Evolutionary conservation across 768 basidiomycete genomes (phyloP), one percentile per base, ranked within the genome.

Genomic region (Lyophyllum shimeji): DNA sequence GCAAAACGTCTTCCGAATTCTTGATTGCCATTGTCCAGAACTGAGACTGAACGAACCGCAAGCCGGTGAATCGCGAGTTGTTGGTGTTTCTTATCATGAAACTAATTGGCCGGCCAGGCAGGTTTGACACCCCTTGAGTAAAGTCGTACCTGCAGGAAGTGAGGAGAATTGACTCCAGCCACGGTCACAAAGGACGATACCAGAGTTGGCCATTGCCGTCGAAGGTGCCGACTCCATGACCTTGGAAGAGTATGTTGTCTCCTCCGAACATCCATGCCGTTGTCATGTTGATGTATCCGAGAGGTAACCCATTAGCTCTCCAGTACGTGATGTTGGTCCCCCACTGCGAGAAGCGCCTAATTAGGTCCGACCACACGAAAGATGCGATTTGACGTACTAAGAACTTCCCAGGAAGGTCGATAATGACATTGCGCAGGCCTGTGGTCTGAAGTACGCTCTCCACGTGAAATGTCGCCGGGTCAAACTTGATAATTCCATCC

Each of bases 121-220:
- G 67, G 59, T 76, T 76, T 21, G 69, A 70, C 17, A 67, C 65
- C 33, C 72, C 72, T n/a, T 74, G 63, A 2, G 71, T 69, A 50
- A 68, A 70, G 50, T 70, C 66, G 57, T 77, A 77, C 71, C 70
- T 71, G 48, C 34, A 44, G 23, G 37, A 17, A 13, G 15, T 40
- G 20, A 46, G 24, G 60, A 57, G 2, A 13, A 12, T 37, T 5
- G 7, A 11, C 6, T 33, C 12, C 3, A 37, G 9, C 5, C 29
- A 5, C 5, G 29, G 29, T 37, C 7, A 37, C 3, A 37, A 37
- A 13, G 15, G 34, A 37, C 34, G 34, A 17, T 29, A 72, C 76
- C 76, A 77, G 2, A 71, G 63, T 52, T 76, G 74, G 17, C 76
- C 76, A 42, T 76, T 75, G 7, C 75, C 75, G 53, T 74, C 70